Evolutionary conservation across 1,139 yeast genomes (phyloP).

Genomic region (Diutina siamensis): DNA sequence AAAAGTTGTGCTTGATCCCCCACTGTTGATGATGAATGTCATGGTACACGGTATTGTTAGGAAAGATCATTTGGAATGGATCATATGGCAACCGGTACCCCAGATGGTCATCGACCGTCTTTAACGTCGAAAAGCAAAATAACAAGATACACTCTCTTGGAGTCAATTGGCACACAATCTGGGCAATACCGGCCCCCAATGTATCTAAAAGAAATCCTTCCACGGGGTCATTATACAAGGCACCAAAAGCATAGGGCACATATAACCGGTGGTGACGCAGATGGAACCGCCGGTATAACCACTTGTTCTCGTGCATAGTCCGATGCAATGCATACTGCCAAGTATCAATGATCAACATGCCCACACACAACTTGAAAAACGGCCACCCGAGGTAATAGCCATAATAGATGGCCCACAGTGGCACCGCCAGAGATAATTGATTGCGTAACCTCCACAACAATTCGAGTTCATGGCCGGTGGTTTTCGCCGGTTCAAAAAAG

Average conservation of each 20-base stretch:
- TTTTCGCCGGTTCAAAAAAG: constrained; percentile 47
- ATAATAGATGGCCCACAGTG: constrained; percentile 33
- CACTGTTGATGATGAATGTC: constrained; percentile 96
- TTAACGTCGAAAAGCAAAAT: constrained; percentile 81
- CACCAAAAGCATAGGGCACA: constrained; percentile 96
- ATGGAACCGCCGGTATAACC: constrained; percentile 70
- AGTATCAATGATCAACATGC: constrained; percentile 70
- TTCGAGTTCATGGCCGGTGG: constrained; percentile 63
- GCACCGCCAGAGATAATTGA: constrained; percentile 25
- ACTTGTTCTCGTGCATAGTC: constrained; percentile 72
- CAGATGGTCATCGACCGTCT: constrained; percentile 97
- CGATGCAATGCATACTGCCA: constrained; percentile 95
- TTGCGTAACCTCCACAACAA: constrained; percentile 53
- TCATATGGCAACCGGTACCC: constrained; percentile 90
- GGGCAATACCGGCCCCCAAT: constrained; percentile 80
- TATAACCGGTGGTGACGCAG: constrained; percentile 89
- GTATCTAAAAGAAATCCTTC: constrained; percentile 93
- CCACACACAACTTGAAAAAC: constrained; percentile 39
- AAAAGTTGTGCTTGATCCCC: constrained; percentile 86
- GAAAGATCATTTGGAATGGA: constrained; percentile 79
- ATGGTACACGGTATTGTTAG: constrained; percentile 90
- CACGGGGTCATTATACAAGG: constrained; percentile 83
- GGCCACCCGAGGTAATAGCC: constrained; percentile 55
- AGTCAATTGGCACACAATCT: constrained; percentile 46
- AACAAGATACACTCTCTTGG: constrained; percentile 68